Evolutionary conservation across 768 basidiomycete genomes (phyloP), one percentile per base, ranked within the genome.

Genomic region (Filobasidium wieringae): DNA sequence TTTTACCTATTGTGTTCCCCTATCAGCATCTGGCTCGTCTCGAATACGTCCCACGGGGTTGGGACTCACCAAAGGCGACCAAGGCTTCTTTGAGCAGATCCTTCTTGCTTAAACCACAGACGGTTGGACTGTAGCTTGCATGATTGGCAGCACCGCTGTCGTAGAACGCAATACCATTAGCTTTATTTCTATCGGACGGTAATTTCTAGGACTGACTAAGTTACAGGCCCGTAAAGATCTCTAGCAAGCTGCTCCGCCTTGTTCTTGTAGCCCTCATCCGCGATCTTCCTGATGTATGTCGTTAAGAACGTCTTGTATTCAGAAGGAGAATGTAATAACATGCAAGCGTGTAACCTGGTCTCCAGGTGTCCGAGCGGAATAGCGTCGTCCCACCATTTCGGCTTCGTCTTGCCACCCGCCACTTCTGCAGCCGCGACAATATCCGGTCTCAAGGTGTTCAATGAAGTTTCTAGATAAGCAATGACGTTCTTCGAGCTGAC

Each of bases 191-290:
- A 17, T 27, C 27, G 29, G n/a, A 22, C 1, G 31, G 26, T 8
- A 9, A 34, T 39, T 30, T 27, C 32, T 54, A 9, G 1, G 1
- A 80, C 86, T 58, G 68, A 92, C 92, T 84, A 86, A 74, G 88
- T 93, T 36, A 91, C 76, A 0, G 91, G 92, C 15, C 92, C 91
- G 65, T 86, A 83, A 53, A 97, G 78, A 62, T 96, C 95, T 72
- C 81, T 85, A 51, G 93, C 80, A 55, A 99, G 73, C 72, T 97
- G 93, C 71, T 95, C 92, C 17, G 83, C 91, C 71, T 92, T 90
- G 34, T 77, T 85, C 60, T 81, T 78, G 71, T 89, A 90, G 0
- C 86, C 90, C 70, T 93, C 90, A 62, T 95, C 88, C 33, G 86
- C 88, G 39, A 97, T 77, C 75, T 82, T 71, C 77, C 81, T 86